A percentile compares a stretch with the other conserved stretches of the same genome.
Conservation (phyloP, 2,329 filamentous ascomycete genomes). For the Diaporthe citrichinensis region DNA sequence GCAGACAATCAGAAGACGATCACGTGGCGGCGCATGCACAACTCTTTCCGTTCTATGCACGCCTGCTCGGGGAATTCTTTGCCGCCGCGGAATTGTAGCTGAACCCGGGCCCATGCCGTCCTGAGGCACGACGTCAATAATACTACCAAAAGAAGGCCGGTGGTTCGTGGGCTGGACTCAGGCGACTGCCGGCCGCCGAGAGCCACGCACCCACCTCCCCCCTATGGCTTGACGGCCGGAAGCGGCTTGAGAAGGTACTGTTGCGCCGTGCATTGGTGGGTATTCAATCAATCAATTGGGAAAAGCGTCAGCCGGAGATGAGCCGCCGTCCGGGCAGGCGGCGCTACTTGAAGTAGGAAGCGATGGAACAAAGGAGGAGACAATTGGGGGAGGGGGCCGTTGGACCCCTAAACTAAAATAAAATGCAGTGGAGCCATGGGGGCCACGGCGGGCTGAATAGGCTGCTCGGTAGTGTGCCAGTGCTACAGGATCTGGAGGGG, state of each 20-base stretch:
- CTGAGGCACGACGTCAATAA: neutral
- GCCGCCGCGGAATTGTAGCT: neutral
- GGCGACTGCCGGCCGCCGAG: conserved; percentile 1
- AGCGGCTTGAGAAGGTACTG: neutral
- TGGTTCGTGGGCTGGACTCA: conserved; percentile 8
- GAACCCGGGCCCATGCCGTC: neutral
- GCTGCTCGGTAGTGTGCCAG: conserved; percentile 10
- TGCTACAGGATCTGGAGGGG: neutral
- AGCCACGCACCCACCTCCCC: conserved; percentile 10
- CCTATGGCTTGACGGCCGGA: neutral
- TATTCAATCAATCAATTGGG: neutral
- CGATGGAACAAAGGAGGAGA: conserved; percentile 9
- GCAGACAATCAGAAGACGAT: neutral
- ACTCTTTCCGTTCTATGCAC: conserved; percentile 4
- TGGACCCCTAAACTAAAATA: conserved; percentile 32
- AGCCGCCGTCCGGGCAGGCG: conserved; percentile 21
- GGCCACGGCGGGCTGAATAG: neutral
- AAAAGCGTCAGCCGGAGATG: conserved; percentile 9
- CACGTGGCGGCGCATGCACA: conserved; percentile 8
- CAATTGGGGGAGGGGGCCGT: neutral
- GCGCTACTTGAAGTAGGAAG: conserved; percentile 5
- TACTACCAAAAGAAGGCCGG: neutral
- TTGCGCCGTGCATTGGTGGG: neutral
- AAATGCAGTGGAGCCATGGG: neutral
- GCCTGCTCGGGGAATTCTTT: neutral